Conservation (phyloP, 2,329 filamentous ascomycete species). For the Byssoonygena ceratinophila region DNA sequence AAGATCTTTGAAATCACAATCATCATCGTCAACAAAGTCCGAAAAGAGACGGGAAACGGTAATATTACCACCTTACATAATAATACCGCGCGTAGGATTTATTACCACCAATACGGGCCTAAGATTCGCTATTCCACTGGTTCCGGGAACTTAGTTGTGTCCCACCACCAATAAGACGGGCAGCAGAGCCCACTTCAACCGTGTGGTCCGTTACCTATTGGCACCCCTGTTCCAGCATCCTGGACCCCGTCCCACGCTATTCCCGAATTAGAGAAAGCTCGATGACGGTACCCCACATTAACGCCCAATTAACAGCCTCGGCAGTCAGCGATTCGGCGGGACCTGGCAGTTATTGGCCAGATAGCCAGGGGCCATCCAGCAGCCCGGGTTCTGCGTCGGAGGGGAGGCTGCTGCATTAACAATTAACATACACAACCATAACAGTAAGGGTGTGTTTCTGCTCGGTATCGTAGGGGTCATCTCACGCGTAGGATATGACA, state of each 20-base stretch:
- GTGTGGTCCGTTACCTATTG: neutral
- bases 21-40: neutral
- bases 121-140: neutral
- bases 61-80: neutral
- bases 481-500: neutral
- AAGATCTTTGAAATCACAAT: no score
- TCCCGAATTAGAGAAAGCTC: neutral
- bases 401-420: neutral
- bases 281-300: neutral
- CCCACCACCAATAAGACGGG: neutral
- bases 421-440: no score
- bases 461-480: no score
- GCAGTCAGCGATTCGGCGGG: neutral
- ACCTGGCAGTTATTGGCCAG: neutral
- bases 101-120: neutral
- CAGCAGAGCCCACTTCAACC: neutral
- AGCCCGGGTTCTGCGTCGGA: slow-evolving; percentile 4
- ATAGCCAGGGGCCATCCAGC: slow-evolving; percentile 7
- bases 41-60: neutral
- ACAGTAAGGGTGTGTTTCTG: no score
- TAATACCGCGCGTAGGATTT: neutral
- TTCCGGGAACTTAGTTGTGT: neutral
- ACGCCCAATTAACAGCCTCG: neutral
- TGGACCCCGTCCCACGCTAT: neutral
- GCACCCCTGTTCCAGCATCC: slow-evolving; percentile 8